Evolutionary conservation across 2,329 filamentous ascomycete species (phyloP), one percentile per base, ranked within the genome.

Genomic region (Sporothrix sp.): DNA sequence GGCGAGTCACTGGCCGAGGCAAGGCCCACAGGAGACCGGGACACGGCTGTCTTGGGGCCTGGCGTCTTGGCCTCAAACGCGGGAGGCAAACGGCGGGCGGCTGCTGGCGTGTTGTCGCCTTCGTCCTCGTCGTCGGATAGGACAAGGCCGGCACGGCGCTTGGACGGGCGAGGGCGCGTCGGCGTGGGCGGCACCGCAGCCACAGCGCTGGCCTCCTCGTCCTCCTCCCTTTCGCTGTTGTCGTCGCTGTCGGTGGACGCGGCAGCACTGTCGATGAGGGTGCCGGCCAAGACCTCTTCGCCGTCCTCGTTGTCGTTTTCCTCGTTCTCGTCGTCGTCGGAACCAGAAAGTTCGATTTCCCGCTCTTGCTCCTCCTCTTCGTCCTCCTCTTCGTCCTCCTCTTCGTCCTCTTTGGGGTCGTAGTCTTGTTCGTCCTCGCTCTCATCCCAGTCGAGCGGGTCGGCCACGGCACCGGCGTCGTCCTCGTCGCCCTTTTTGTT

Each of bases 111-210:
- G 21, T 68, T 68, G 13, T 75, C 73, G 11, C 72, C 75, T 7
- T 79, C 75, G 23, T 85, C 81, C 13, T 85, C 81, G 30, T 85
- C 84, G 50, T 84, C 79, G 3, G 85, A 78, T 21, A 87, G 68
- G 39, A 82, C 59, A 48, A 55, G 18, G 3, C 73, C 62, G 51
- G 66, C 58, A 55, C 73, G 67, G 60, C 79, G 71, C 62, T 77
- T 69, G 59, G 73, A 57, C 23, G 74, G 71, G 40, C 74, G 70
- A 3, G 47, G 30, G 27, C 50, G 51, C 2, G 43, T 50, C 25
- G 52, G 48, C 6, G 53, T 54, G 3, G 51, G 49, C 16, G 49
- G 38, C 38, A 49, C 38, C 1, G 20, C 43, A 10, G 18, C 39
- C 8, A 9, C 16, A 5, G 39, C 38, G 9, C 48, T 40, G 9